Evolutionary conservation across 306 rosid genomes (phyloP).

Genomic region (Castanea crenata): DNA sequence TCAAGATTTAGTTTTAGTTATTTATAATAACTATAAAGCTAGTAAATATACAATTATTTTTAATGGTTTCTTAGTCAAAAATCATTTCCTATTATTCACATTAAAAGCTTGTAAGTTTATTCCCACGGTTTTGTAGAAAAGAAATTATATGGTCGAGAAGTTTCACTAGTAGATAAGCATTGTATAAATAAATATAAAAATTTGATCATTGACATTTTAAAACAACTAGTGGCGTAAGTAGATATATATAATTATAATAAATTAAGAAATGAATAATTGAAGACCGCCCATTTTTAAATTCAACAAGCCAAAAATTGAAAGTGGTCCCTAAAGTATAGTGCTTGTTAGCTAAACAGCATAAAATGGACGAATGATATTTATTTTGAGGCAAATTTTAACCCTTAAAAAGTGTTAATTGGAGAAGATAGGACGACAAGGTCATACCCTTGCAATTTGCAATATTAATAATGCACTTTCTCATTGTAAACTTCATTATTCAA

Average conservation of each 20-base stretch:
- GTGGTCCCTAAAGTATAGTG: not conserved
- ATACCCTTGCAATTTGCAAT: not conserved
- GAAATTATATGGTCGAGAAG: too few species aligned
- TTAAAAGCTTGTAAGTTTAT: too few species aligned
- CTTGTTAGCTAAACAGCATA: not conserved
- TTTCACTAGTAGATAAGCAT: too few species aligned
- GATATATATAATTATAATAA: not conserved
- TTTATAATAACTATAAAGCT: too few species aligned
- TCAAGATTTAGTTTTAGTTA: too few species aligned
- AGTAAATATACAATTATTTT: too few species aligned
- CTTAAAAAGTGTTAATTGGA: not conserved
- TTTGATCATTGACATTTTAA: not conserved
- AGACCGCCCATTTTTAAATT: not conserved
- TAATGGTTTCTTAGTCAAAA: too few species aligned
- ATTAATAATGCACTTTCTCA: not conserved
- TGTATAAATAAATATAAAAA: not conserved
- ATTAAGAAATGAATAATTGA: not conserved
- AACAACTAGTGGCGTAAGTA: not conserved
- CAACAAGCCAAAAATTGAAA: not conserved
- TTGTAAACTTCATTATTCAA: not conserved
- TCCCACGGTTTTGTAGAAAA: too few species aligned
- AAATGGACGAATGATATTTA: not conserved
- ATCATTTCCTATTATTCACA: too few species aligned
- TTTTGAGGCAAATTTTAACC: not conserved
- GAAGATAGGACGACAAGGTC: not conserved